phyloP scores from a whole-genome alignment of 75 land plant species.

The Azolla pinnata region DNA sequence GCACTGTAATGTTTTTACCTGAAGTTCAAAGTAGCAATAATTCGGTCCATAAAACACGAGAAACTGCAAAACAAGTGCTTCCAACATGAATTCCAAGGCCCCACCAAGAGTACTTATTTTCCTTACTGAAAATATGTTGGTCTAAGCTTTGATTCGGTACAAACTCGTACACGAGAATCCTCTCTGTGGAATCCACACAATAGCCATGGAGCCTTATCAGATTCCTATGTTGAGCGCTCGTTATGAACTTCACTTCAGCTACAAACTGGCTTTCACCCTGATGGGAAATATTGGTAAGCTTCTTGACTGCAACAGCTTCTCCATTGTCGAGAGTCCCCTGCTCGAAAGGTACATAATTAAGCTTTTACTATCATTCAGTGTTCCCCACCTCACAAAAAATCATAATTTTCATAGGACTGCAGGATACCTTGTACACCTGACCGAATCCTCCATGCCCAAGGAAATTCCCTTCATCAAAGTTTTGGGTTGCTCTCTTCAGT shows the following conservation, averaged over 20 bases:
- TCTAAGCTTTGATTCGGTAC: slow-evolving; percentile 52
- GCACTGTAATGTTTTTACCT: background rate
- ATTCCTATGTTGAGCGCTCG: slow-evolving; percentile 52
- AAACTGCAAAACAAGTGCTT: background rate
- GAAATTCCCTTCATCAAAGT: too few species aligned
- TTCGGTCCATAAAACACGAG: too few species aligned
- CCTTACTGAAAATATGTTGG: slow-evolving; percentile 31
- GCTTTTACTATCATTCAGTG: too few species aligned
- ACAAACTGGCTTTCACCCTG: slow-evolving; percentile 52
- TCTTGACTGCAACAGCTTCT: slow-evolving; percentile 45
- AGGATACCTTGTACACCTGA: too few species aligned
- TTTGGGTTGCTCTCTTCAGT: too few species aligned
- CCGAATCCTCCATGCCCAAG: too few species aligned
- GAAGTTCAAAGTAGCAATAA: too few species aligned
- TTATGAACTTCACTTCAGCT: slow-evolving; percentile 42
- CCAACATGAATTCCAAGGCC: slow-evolving; percentile 11
- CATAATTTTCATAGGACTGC: too few species aligned
- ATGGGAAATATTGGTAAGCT: slow-evolving; percentile 21
- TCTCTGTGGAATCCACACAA: slow-evolving; percentile 42
- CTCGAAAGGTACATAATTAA: background rate
- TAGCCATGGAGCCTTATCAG: slow-evolving; percentile 53
- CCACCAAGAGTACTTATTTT: background rate
- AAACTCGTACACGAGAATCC: slow-evolving; percentile 51
- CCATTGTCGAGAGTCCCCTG: slow-evolving; percentile 48
- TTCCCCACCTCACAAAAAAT: too few species aligned